A percentile compares a stretch with the other conserved stretches of the same genome.
Conservation (phyloP, 2,329 filamentous ascomycete species). For the Cucurbitaria berberidis region DNA sequence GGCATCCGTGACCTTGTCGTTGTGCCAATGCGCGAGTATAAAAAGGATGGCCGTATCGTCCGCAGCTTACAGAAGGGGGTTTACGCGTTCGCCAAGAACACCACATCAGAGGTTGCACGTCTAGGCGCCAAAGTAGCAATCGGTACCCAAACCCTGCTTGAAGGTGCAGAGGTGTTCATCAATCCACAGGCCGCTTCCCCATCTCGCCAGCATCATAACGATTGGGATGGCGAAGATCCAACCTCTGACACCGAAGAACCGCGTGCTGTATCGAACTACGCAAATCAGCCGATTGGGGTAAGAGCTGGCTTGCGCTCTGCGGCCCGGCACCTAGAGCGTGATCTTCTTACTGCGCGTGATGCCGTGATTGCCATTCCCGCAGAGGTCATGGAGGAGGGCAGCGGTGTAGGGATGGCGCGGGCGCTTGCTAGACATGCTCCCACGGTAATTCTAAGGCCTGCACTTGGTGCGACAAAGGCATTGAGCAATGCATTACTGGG, state of each 20-base stretch:
- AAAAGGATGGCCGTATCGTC: slow-evolving; percentile 89
- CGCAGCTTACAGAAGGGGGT: slow-evolving; percentile 92
- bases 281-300: slow-evolving; percentile 89
- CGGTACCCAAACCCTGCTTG: slow-evolving; percentile 90
- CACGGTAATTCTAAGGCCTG: slow-evolving; percentile 90
- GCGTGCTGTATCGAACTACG: slow-evolving; percentile 87
- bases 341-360: slow-evolving; percentile 84
- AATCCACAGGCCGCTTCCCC: slow-evolving; percentile 43
- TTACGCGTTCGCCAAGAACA: slow-evolving; percentile 87
- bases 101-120: slow-evolving; percentile 91
- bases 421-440: slow-evolving; percentile 82
- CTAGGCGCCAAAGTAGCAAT: slow-evolving; percentile 93
- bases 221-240: slow-evolving; percentile 62
- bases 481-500: slow-evolving; percentile 89
- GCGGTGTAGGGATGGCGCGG: slow-evolving; percentile 77
- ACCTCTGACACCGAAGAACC: slow-evolving; percentile 70
- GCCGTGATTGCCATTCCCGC: slow-evolving; percentile 94
- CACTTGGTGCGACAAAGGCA: slow-evolving; percentile 87
- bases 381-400: slow-evolving; percentile 85
- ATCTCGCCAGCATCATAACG: slow-evolving; percentile 30
- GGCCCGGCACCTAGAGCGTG: slow-evolving; percentile 80
- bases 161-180: slow-evolving; percentile 84
- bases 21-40: slow-evolving; percentile 89
- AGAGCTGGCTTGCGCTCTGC: slow-evolving; percentile 84
- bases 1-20: slow-evolving; percentile 87